Evolutionary conservation across 2,329 filamentous ascomycete genomes (phyloP), one percentile per base, ranked within the genome.

Genomic region (Fusarium udum): DNA sequence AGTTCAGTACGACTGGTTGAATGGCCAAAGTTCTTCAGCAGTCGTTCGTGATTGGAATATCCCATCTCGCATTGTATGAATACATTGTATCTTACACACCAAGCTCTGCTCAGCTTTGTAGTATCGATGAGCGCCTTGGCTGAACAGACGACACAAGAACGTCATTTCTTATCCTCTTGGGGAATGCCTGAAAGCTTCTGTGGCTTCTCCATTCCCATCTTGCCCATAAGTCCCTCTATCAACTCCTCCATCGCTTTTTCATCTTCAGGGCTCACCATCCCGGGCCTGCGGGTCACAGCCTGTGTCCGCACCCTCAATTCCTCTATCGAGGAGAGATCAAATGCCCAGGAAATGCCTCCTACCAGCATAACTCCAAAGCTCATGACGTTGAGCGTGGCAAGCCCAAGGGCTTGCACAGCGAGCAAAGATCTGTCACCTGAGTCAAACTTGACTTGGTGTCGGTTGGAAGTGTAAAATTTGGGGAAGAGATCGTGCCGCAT

Each of bases 361-460:
- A 89, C 87, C 14, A 88, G 83, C 87, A 97, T 90, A 80, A 97
- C 90, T 2, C 88, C 91, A 56, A 96, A 89, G 76, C 91, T 93
- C 37, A 91, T 78, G 18, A 96, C 93, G 77, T 97, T 97, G 75
- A 98, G 87, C 0, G 95, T 97, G 0, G 95, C 96, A 40, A 98
- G 85, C 55, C 92, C 93, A 28, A 99, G 85, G 1, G 95, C 95
- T 82, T 97, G 93, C 39, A 92, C 83, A 2, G 95, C 95, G 72
- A 98, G 92, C 43, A 92, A 80, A 57, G 81, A 67, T 42, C 79
- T 77, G 57, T 81, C 80, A n/a, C 71, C 72, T 13, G 75, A 68
- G 70, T 82, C 79, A 58, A 80, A 57, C 37, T 65, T 71, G 34
- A 64, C 56, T 26, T 74, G 69, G 9, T 72, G 63, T 22, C 75